Percentiles rank a stretch among this genome's conserved stretches.
Conservation (phyloP, 352 stramenopile genomes). For the Globisporangium cylindrosporum region DNA sequence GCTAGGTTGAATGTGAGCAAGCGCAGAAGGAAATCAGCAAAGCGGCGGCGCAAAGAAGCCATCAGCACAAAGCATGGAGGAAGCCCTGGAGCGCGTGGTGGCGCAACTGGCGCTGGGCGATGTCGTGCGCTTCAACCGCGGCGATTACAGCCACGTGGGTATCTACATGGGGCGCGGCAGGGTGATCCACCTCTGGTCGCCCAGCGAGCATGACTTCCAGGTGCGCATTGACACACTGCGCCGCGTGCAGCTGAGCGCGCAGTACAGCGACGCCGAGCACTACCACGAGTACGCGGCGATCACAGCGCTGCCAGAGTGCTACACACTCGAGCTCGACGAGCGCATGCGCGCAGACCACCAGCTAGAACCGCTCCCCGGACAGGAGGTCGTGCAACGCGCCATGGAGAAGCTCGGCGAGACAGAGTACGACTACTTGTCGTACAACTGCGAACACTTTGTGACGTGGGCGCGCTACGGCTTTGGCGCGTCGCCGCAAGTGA, state of each 20-base stretch:
- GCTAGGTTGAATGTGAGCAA: neutral
- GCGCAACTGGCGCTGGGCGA: slow-evolving; percentile 28
- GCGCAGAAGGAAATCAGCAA: neutral
- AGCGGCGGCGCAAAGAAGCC: neutral
- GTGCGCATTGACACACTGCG: slow-evolving; percentile 65
- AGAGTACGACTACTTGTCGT: slow-evolving; percentile 45
- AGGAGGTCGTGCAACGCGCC: slow-evolving; percentile 46
- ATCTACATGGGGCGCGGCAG: slow-evolving; percentile 43
- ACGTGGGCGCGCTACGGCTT: slow-evolving; percentile 66
- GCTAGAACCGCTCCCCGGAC: slow-evolving; percentile 33
- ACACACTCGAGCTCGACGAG: slow-evolving; percentile 44
- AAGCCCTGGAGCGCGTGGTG: slow-evolving; percentile 9
- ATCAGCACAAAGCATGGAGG: neutral
- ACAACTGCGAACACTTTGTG: slow-evolving; percentile 82
- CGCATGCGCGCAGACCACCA: slow-evolving; percentile 45
- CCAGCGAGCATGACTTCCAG: slow-evolving; percentile 35
- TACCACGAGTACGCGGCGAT: slow-evolving; percentile 12
- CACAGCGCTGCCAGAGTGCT: slow-evolving; percentile 28
- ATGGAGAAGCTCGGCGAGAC: slow-evolving; percentile 46
- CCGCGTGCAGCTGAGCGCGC: slow-evolving; percentile 26
- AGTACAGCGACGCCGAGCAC: slow-evolving; percentile 4
- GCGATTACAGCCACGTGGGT: slow-evolving; percentile 60
- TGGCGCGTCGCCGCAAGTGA: slow-evolving; percentile 52
- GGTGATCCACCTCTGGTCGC: slow-evolving; percentile 69
- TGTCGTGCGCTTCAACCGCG: slow-evolving; percentile 65